These are phyloP conservation scores for Colletotrichum sp. DNA, from an alignment of 2,329 filamentous ascomycete species.

Conservation along the genomic window DNA sequence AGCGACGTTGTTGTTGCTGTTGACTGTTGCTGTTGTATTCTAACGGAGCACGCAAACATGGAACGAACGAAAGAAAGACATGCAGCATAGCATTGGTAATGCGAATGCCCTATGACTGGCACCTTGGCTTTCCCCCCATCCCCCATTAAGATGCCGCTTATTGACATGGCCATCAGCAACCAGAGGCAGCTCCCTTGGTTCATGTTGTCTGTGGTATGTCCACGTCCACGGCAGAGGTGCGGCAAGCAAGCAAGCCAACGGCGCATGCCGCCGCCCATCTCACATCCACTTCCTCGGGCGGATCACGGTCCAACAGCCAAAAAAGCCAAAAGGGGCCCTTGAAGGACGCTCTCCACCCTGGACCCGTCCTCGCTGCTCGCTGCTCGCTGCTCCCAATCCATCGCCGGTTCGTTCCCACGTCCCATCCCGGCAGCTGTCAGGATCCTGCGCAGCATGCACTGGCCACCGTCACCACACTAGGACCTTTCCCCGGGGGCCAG, in stretches of 20 bases:
- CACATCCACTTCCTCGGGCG: not conserved
- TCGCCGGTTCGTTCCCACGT: not conserved
- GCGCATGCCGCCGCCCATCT: not conserved
- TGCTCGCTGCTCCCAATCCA: not conserved
- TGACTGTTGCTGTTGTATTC: not conserved
- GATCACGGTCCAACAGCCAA: not conserved
- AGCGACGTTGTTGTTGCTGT: not conserved
- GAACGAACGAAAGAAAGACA: not conserved
- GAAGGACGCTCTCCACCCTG: not conserved
- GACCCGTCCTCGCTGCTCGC: not conserved
- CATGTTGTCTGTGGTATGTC: not conserved
- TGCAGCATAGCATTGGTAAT: not conserved
- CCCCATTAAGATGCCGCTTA: not conserved
- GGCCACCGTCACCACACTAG: constrained; percentile 16
- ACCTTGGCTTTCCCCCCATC: not conserved
- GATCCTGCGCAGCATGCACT: constrained; percentile 8
- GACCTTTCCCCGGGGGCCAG: constrained; percentile 7
- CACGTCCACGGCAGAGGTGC: not conserved
- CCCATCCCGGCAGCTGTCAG: constrained; percentile 17
- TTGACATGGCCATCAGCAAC: not conserved
- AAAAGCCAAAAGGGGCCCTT: not conserved
- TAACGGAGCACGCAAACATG: not conserved
- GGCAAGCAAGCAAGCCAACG: not conserved
- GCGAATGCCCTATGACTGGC: not conserved
- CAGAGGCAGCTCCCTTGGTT: not conserved